These are phyloP conservation scores for Grosmannia penicillata DNA, from an alignment of 2,329 filamentous ascomycete genomes.

Conservation along the genomic window DNA sequence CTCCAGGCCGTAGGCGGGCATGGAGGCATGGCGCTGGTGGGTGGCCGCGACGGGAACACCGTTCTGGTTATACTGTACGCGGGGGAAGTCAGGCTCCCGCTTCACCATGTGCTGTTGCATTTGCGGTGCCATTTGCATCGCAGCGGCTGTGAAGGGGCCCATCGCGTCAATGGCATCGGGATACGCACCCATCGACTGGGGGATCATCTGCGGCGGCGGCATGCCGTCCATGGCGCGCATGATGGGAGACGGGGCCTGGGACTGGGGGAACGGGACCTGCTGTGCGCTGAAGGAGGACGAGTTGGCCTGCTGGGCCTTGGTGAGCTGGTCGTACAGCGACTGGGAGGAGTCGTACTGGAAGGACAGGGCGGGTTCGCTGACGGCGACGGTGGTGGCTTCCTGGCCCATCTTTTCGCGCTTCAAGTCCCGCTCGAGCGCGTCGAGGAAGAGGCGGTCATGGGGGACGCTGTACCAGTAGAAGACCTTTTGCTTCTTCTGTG, in stretches of 20 bases:
- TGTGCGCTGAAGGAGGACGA: slow-evolving; percentile 90
- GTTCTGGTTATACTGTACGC: slow-evolving; percentile 83
- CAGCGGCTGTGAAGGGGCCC: slow-evolving; percentile 41
- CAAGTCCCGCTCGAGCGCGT: slow-evolving; percentile 89
- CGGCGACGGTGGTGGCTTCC: slow-evolving; percentile 90
- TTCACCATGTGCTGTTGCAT: slow-evolving; percentile 67
- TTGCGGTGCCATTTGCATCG: slow-evolving; percentile 54
- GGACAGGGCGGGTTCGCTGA: slow-evolving; percentile 91
- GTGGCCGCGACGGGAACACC: slow-evolving; percentile 69
- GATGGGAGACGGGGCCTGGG: slow-evolving; percentile 75
- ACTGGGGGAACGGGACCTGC: slow-evolving; percentile 51
- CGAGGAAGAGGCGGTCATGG: slow-evolving; percentile 91
- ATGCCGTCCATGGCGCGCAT: slow-evolving; percentile 86
- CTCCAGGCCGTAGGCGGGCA: slow-evolving; percentile 88
- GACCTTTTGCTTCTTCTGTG: slow-evolving; percentile 99
- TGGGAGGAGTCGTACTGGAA: slow-evolving; percentile 99
- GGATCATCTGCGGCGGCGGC: slow-evolving; percentile 54
- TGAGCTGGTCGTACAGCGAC: slow-evolving; percentile 97
- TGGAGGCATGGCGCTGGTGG: slow-evolving; percentile 92
- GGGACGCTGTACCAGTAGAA: slow-evolving; percentile 99
- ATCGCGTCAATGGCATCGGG: slow-evolving; percentile 57
- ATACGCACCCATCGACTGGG: slow-evolving; percentile 38
- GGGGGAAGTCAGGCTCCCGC: slow-evolving; percentile 71
- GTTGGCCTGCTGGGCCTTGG: slow-evolving; percentile 97
- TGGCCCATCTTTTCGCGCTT: slow-evolving; percentile 99